Base-by-base conservation (phyloP, 1,139 yeast species). In the Candida sanyaensis region DNA sequence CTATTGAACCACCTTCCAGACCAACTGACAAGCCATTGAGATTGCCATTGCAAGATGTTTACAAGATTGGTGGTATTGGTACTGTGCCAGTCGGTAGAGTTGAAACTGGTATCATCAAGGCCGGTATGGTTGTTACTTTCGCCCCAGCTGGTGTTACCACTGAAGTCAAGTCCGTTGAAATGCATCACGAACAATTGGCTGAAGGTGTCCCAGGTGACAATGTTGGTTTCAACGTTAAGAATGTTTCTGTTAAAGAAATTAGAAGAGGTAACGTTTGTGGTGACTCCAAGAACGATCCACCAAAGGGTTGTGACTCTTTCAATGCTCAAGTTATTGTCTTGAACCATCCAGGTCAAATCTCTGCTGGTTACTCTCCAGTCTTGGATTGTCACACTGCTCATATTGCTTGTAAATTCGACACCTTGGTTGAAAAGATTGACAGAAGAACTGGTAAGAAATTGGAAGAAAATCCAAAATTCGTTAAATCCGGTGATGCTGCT, bases 211-310 rank as follows among this genome's bases (percentile, higher is more conserved):
- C 95, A 81, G 95, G 95, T 86, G 95, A 88, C 89, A 88, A 88
- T 73, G 95, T 87, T 69, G 95, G 96, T 72, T 88, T 87, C 93
- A 87, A 87, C 86, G 92, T 87, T 75, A 88, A 87, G 91, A 87
- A 87, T 81, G 95, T 87, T 71, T 88, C 95, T 77, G 93, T 88
- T 65, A 87, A 87, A 87, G 96, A 87, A 72, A 87, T 87, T 72
- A 87, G 93, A 80, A 88, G 95, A 84, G 96, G 96, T 82, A 87
- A 88, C 89, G 96, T 87, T 66, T 81, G 88, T 78, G 95, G 95
- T 86, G 95, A 88, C 88, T 83, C 93, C 77, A 88, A 88, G 88
- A 85, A 86, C 85, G 96, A 88, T 72, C 95, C 96, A 73, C 95
- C 96, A 71, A 76, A 77, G 81, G 95, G 82, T 69, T 75, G 84